Evolutionary conservation across 2,329 filamentous ascomycete genomes (phyloP).

Genomic region (Ceratocystis smalleyi): DNA sequence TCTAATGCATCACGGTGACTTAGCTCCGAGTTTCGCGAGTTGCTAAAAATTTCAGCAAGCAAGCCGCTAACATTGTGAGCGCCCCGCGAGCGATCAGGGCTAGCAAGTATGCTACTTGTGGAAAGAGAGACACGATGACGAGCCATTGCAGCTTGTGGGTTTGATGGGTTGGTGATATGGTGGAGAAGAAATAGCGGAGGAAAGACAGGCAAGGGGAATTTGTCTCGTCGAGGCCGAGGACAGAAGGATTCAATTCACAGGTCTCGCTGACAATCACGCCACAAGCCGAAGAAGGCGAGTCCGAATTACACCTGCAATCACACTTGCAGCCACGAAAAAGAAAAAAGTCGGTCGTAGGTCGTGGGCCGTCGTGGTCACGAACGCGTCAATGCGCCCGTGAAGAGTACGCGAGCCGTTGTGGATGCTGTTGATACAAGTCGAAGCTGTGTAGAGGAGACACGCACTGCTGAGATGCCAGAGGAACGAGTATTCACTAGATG

Average conservation of each 20-base stretch:
- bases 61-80: conserved; percentile 30
- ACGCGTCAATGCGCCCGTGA: neutral
- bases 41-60: conserved; percentile 44
- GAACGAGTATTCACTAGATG: no score
- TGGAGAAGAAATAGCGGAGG: neutral
- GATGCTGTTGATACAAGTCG: neutral
- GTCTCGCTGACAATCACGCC: neutral
- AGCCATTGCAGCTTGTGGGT: conserved; percentile 5
- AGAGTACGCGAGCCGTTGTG: neutral
- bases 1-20: conserved; percentile 51
- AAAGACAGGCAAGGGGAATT: neutral
- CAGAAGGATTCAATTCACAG: neutral
- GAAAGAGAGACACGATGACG: conserved; percentile 9
- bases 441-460: neutral
- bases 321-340: neutral
- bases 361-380: neutral
- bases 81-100: conserved; percentile 27
- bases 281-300: neutral
- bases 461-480: no score
- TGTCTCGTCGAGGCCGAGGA: neutral
- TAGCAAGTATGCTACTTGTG: conserved; percentile 15
- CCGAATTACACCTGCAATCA: neutral
- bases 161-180: neutral
- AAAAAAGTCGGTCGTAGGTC: neutral
- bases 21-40: conserved; percentile 45